These are phyloP conservation scores for Casuarina cunninghamiana DNA, from an alignment of 306 rosid genomes.

Conservation along the genomic window DNA sequence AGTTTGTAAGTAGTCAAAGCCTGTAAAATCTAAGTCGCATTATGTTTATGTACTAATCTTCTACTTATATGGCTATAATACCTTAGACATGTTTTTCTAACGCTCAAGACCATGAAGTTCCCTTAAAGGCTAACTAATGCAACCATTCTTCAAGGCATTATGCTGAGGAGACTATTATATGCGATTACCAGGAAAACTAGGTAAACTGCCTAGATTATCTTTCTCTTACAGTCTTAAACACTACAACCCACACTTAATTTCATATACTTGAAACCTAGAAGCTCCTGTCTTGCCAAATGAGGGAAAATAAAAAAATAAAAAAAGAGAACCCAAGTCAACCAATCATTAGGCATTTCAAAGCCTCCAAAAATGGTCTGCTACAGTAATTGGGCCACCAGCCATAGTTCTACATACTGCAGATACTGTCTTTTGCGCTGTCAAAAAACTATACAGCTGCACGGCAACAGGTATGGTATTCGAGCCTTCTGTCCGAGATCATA, in stretches of 20 bases:
- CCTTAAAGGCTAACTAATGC: not conserved
- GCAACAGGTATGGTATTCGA: no score
- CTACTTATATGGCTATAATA: no score
- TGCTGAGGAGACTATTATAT: not conserved
- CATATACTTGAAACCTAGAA: not conserved
- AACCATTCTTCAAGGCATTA: not conserved
- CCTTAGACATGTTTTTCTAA: no score
- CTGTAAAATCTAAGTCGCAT: not conserved
- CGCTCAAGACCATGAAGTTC: no score
- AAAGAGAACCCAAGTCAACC: not conserved
- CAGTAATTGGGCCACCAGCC: not conserved
- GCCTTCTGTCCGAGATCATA: no score
- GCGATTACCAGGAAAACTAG: not conserved
- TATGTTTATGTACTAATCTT: no score
- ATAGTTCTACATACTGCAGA: no score
- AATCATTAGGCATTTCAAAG: not conserved
- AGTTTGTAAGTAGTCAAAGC: not conserved
- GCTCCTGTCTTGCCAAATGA: no score
- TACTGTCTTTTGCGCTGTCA: no score
- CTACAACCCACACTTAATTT: not conserved
- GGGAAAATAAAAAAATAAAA: no score
- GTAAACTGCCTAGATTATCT: not conserved
- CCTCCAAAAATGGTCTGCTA: not conserved
- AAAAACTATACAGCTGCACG: no score
- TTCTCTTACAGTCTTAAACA: not conserved